phyloP scores from a whole-genome alignment of 2,329 filamentous ascomycete species.

The Pseudogymnoascus sp. region DNA sequence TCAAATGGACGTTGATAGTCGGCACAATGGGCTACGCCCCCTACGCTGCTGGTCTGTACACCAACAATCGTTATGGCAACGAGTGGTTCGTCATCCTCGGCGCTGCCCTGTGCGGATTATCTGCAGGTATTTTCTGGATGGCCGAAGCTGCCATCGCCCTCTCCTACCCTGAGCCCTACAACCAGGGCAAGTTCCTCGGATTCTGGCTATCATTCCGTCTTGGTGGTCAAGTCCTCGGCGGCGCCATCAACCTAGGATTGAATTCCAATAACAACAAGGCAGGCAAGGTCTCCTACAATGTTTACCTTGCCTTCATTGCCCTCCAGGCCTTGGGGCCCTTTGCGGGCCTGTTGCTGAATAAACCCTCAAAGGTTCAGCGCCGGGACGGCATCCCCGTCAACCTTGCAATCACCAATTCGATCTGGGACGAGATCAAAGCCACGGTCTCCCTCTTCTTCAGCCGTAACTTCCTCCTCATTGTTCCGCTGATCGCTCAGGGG shows the following conservation, averaged over 20 bases:
- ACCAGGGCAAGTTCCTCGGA: slow-evolving; percentile 56
- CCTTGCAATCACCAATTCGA: slow-evolving; percentile 48
- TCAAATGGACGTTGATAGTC: slow-evolving; percentile 63
- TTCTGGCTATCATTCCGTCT: slow-evolving; percentile 58
- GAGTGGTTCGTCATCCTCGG: slow-evolving; percentile 65
- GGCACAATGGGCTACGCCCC: slow-evolving; percentile 67
- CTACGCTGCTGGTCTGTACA: slow-evolving; percentile 63
- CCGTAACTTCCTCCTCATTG: slow-evolving; percentile 54
- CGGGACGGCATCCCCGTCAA: slow-evolving; percentile 57
- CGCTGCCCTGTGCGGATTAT: slow-evolving; percentile 58
- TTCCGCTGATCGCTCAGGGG: slow-evolving; percentile 62
- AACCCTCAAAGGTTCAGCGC: slow-evolving; percentile 54
- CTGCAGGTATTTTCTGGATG: slow-evolving; percentile 63
- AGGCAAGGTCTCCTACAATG: slow-evolving; percentile 61
- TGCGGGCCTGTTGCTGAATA: slow-evolving; percentile 55
- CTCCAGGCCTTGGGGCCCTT: slow-evolving; percentile 59
- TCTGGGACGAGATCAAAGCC: slow-evolving; percentile 51
- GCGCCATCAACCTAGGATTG: slow-evolving; percentile 62
- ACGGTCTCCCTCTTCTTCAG: slow-evolving; percentile 53
- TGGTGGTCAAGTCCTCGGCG: slow-evolving; percentile 61
- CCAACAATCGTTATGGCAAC: slow-evolving; percentile 61
- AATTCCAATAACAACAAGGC: slow-evolving; percentile 50
- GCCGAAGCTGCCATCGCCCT: slow-evolving; percentile 67
- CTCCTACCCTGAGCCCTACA: slow-evolving; percentile 63
- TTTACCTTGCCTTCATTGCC: slow-evolving; percentile 64